Evolutionary conservation across 306 rosid species (phyloP).

Genomic region (Oemleria cerasiformis): DNA sequence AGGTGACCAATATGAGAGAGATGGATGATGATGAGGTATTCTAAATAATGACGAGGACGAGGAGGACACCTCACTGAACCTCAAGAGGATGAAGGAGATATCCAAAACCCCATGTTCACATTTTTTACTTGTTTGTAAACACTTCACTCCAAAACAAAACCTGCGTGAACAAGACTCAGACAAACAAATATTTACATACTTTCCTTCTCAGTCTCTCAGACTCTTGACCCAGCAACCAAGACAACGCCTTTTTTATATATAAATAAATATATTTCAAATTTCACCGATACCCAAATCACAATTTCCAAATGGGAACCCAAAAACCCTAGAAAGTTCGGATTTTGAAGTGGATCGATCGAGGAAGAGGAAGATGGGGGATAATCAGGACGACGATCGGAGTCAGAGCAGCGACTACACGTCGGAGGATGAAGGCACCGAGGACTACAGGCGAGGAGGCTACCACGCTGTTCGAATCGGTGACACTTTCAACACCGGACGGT

Average conservation of each 20-base stretch:
- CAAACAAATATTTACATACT: not conserved
- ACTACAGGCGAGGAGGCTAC: slow-evolving; percentile 93
- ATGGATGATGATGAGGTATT: not conserved
- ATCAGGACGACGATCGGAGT: slow-evolving; percentile 43
- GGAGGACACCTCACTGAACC: slow-evolving; percentile 19
- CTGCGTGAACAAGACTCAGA: not conserved
- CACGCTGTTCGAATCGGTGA: slow-evolving; percentile 91
- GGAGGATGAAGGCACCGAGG: slow-evolving; percentile 97
- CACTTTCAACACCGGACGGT: slow-evolving; percentile 62
- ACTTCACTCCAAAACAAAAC: not conserved
- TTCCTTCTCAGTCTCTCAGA: not conserved
- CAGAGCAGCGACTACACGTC: slow-evolving; percentile 93
- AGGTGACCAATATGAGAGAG: not conserved
- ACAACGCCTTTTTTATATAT: not conserved
- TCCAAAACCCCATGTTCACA: not conserved
- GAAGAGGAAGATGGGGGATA: slow-evolving; percentile 51
- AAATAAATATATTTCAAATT: slow-evolving; percentile 8
- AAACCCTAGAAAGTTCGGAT: slow-evolving; percentile 21
- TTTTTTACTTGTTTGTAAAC: not conserved
- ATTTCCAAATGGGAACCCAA: slow-evolving; percentile 8
- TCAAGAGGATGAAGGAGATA: not conserved
- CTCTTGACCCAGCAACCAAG: not conserved
- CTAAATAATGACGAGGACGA: slow-evolving; percentile 6
- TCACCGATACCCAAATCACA: slow-evolving; percentile 11
- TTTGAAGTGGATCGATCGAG: slow-evolving; percentile 4